Evolutionary conservation across 2,329 filamentous ascomycete genomes (phyloP).

Genomic region (Emmonsiellopsis sp.): DNA sequence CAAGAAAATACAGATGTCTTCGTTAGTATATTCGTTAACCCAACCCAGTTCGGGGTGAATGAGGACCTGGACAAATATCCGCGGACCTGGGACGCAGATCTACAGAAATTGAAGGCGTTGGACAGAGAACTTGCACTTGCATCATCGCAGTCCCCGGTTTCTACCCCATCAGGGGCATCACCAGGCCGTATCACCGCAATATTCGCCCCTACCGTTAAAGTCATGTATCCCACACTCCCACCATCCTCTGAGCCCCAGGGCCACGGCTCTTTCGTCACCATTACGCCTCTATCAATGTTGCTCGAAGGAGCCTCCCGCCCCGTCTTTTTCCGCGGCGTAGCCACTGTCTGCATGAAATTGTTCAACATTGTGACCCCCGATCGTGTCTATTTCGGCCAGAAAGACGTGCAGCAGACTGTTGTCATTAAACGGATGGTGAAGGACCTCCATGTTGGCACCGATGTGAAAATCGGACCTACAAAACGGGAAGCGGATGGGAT

Average conservation of each 20-base stretch:
- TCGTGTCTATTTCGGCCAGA: conserved; percentile 87
- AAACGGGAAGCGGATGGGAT: conserved; percentile 70
- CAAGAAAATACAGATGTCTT: conserved; percentile 77
- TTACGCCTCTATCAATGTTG: conserved; percentile 72
- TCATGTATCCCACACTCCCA: conserved; percentile 82
- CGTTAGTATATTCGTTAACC: conserved; percentile 91
- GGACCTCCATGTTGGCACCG: conserved; percentile 72
- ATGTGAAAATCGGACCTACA: conserved; percentile 66
- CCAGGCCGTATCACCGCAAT: conserved; percentile 67
- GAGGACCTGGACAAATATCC: conserved; percentile 89
- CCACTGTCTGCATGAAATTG: conserved; percentile 90
- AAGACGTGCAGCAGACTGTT: conserved; percentile 93
- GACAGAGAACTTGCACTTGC: conserved; percentile 63
- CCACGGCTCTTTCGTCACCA: conserved; percentile 79
- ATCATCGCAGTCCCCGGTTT: conserved; percentile 22
- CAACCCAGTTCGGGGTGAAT: conserved; percentile 82
- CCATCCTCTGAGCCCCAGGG: conserved; percentile 62
- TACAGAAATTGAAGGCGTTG: conserved; percentile 55
- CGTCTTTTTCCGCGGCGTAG: conserved; percentile 93
- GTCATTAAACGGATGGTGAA: conserved; percentile 77
- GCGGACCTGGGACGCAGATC: conserved; percentile 74
- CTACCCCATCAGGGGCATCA: conserved; percentile 14
- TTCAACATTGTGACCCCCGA: conserved; percentile 76
- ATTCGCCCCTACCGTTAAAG: conserved; percentile 71
- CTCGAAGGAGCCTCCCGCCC: conserved; percentile 79